Evolutionary conservation across 805 yeast species (phyloP).

Genomic region (Ogataea paradorogensis): DNA sequence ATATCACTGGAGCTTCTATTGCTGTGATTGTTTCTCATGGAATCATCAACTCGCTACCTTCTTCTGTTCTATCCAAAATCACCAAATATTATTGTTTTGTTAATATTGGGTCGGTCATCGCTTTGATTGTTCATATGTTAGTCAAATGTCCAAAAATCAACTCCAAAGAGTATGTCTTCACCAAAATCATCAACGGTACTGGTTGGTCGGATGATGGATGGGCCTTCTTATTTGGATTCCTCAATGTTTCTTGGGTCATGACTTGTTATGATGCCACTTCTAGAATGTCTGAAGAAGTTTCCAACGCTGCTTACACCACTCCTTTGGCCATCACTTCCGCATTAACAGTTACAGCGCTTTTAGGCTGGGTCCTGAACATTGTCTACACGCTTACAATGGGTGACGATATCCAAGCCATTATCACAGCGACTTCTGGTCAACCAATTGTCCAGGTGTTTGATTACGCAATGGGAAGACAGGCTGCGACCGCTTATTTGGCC

Average conservation of each 20-base stretch:
- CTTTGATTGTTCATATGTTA: conserved; percentile 51
- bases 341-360: conserved; percentile 44
- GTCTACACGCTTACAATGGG: conserved; percentile 47
- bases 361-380: conserved; percentile 49
- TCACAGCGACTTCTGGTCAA: conserved; percentile 41
- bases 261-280: conserved; percentile 56
- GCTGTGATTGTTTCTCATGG: conserved; percentile 50
- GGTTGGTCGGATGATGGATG: conserved; percentile 55
- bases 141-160: conserved; percentile 50
- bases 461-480: conserved; percentile 50
- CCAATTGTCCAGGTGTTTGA: conserved; percentile 51
- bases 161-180: conserved; percentile 46
- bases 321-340: conserved; percentile 61
- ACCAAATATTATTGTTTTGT: conserved; percentile 51
- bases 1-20: conserved; percentile 48
- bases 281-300: conserved; percentile 55
- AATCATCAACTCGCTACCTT: conserved; percentile 47
- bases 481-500: conserved; percentile 51
- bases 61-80: conserved; percentile 46
- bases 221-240: conserved; percentile 56
- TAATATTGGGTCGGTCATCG: conserved; percentile 47
- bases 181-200: conserved; percentile 43
- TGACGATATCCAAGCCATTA: conserved; percentile 35
- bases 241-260: conserved; percentile 59
- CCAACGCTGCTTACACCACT: conserved; percentile 51